phyloP scores from a whole-genome alignment of 2,329 filamentous ascomycete genomes.

The Xylariales sp. region DNA sequence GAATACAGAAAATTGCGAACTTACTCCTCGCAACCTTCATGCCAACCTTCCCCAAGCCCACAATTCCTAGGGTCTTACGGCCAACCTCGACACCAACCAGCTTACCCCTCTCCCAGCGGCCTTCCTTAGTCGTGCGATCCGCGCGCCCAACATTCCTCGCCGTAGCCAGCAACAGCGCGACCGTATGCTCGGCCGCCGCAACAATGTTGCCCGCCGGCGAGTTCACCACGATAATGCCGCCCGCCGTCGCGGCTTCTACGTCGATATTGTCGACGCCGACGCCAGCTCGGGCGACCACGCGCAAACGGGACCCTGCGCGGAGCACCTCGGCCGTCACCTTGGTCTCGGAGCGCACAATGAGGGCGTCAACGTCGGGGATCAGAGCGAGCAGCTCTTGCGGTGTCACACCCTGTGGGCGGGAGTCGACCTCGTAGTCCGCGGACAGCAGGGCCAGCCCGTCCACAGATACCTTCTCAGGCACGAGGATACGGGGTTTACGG shows the following conservation, averaged over 20 bases:
- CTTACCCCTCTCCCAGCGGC: constrained; percentile 79
- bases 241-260: constrained; percentile 75
- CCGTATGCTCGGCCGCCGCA: constrained; percentile 82
- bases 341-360: constrained; percentile 85
- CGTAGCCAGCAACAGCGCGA: constrained; percentile 78
- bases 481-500: constrained; percentile 65
- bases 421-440: constrained; percentile 76
- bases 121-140: constrained; percentile 75
- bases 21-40: constrained; percentile 72
- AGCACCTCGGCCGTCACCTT: constrained; percentile 79
- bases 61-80: constrained; percentile 79
- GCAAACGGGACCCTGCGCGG: constrained; percentile 69
- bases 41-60: constrained; percentile 86
- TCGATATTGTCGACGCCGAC: constrained; percentile 88
- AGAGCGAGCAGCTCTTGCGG: constrained; percentile 72
- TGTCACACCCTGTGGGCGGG: constrained; percentile 68
- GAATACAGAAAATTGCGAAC: constrained; percentile 2
- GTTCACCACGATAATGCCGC: constrained; percentile 84
- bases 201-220: constrained; percentile 83
- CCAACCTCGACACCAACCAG: constrained; percentile 83
- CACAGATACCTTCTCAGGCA: constrained; percentile 83
- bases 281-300: constrained; percentile 82
- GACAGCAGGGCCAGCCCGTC: constrained; percentile 79
- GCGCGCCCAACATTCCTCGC: constrained; percentile 79
- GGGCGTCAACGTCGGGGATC: constrained; percentile 78